Evolutionary conservation across 1,284 basidiomycete species (phyloP).

Genomic region (Vanrija sp.): DNA sequence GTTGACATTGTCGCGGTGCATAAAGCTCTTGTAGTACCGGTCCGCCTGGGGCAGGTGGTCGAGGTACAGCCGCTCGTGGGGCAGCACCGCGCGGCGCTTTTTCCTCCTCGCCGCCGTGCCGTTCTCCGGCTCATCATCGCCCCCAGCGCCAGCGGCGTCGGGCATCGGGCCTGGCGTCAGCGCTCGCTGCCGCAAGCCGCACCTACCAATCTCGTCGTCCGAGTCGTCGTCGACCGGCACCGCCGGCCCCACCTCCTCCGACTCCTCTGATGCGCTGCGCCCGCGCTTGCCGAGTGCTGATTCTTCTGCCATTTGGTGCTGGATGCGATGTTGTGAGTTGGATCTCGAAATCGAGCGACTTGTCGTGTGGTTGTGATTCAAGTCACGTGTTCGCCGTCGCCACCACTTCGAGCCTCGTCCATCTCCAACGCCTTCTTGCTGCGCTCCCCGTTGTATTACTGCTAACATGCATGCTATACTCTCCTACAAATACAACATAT

Average conservation of each 20-base stretch:
- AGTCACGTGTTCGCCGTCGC: no score
- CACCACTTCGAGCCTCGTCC: no score
- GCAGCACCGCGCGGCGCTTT: conserved; percentile 56
- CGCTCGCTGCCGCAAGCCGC: neutral
- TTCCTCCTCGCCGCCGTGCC: conserved; percentile 22
- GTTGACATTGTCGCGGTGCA: conserved; percentile 93
- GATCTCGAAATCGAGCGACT: no score
- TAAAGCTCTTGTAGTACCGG: conserved; percentile 95
- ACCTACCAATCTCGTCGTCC: conserved; percentile 47
- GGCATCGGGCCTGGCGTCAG: conserved; percentile 26
- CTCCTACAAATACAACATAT: no score
- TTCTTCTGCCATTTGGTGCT: no score
- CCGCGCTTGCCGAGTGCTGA: conserved; percentile 2
- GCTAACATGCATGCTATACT: no score
- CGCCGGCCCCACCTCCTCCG: conserved; percentile 17
- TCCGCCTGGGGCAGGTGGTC: conserved; percentile 87
- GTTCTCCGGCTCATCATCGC: conserved; percentile 11
- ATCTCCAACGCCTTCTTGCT: no score
- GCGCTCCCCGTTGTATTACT: no score
- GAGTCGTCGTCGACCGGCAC: conserved; percentile 37
- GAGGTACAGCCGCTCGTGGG: conserved; percentile 78
- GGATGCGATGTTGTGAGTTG: no score
- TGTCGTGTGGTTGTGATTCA: no score
- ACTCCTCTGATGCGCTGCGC: conserved; percentile 1
- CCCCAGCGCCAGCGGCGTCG: conserved; percentile 10